Evolutionary conservation across 2,329 filamentous ascomycete genomes (phyloP), one percentile per base, ranked within the genome.

Genomic region (Ascochyta koolunga): DNA sequence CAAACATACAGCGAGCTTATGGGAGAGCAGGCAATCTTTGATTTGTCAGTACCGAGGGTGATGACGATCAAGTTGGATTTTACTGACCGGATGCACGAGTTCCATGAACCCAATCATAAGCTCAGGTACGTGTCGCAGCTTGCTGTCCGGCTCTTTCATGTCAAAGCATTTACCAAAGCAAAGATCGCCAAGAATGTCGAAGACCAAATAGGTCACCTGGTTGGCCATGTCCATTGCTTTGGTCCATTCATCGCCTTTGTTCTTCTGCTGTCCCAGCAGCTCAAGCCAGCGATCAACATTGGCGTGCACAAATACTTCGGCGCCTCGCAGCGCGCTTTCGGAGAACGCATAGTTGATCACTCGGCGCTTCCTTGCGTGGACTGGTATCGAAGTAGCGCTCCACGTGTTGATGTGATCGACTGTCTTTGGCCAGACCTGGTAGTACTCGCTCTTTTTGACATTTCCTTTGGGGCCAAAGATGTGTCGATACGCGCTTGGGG

Each of bases 381-480:
- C 37, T 16, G 54, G 38, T 5, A 56, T 21, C 5, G 47, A 51
- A 2, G 65, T 70, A 1, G 66, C 50, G 36, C 58, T 69, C 53
- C 74, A 71, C 0, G 74, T 77, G 48, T 70, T 77, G 54, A 67
- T 61, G 36, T 68, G 59, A 47, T 71, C 60, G 13, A 67, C 65
- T 15, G 65, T 69, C 4, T 69, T 65, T 6, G 70, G 71, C 63
- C 79, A 77, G 8, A 76, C 71, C 13, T 65, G 63, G 59, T 81
- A 80, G 52, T 75, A 78, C 21, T 73, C 62, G 10, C 72, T 71
- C 51, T 80, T 81, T 21, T 73, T 74, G 13, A 79, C 72, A 54
- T 79, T 78, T 24, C 74, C 70, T 35, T 71, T 71, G 57, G 70
- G 68, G 22, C 75, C 70, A 54, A 80, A 80, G 56, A 81, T 78